These are phyloP conservation scores for Pleurozium schreberi DNA, from an alignment of 225 moss, liverwort and hornwort genomes.

Conservation along the genomic window DNA sequence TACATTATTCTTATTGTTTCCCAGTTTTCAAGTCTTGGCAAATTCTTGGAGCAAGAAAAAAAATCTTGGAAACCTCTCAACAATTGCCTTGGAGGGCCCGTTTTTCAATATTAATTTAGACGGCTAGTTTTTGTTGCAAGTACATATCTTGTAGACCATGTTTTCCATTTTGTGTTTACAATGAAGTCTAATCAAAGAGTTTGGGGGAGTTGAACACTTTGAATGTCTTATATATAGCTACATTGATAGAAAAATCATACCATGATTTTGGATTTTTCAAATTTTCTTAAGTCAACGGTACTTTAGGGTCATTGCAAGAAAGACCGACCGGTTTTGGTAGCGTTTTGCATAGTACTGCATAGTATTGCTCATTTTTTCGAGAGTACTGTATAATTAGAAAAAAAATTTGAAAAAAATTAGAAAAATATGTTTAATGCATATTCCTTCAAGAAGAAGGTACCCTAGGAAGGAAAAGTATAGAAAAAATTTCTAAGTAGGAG, in stretches of 20 bases:
- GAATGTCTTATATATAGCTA: fast-evolving
- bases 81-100: background rate
- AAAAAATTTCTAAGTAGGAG: too few relatives aligned
- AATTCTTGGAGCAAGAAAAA: background rate
- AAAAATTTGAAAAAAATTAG: too few relatives aligned
- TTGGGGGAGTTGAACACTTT: background rate
- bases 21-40: background rate
- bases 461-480: too few relatives aligned
- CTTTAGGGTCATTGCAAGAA: too few relatives aligned
- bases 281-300: background rate
- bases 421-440: too few relatives aligned
- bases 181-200: background rate
- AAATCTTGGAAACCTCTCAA: background rate
- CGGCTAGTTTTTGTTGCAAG: background rate
- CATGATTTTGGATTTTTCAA: background rate
- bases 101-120: background rate
- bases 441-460: too few relatives aligned
- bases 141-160: background rate
- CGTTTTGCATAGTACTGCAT: too few relatives aligned
- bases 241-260: background rate
- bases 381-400: too few relatives aligned
- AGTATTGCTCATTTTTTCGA: too few relatives aligned
- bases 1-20: too few relatives aligned
- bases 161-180: background rate
- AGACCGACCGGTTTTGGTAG: too few relatives aligned